Percentiles rank a stretch among this genome's conserved stretches.
These are phyloP conservation scores for Leishmania tropica DNA, from an alignment of 208 protist species.

Conservation along the genomic window DNA sequence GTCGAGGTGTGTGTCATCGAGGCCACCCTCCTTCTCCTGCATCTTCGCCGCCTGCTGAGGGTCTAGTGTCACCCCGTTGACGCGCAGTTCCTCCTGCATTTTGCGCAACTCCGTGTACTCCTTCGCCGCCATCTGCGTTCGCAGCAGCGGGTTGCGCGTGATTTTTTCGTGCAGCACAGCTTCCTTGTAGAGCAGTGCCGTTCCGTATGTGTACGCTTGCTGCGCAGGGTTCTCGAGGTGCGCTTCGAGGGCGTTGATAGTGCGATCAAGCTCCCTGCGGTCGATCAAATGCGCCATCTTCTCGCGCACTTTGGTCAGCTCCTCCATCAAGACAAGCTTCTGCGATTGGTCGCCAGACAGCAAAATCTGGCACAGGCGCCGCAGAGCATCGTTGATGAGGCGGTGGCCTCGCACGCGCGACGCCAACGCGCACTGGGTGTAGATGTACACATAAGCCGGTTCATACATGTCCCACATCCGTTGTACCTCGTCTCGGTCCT, in stretches of 20 bases:
- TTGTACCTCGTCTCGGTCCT: conserved; percentile 66
- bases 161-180: conserved; percentile 57
- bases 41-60: conserved; percentile 61
- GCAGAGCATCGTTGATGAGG: conserved; percentile 81
- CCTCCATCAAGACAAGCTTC: conserved; percentile 58
- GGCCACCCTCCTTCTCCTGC: conserved; percentile 45
- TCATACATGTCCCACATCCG: conserved; percentile 88
- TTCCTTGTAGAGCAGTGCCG: conserved; percentile 71
- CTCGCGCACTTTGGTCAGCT: conserved; percentile 82
- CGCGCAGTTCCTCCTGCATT: conserved; percentile 54
- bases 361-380: conserved; percentile 86
- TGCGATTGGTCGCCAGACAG: conserved; percentile 60
- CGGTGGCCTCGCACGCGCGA: conserved; percentile 67
- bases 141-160: conserved; percentile 69
- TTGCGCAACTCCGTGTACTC: conserved; percentile 76
- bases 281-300: conserved; percentile 84
- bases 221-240: conserved; percentile 58
- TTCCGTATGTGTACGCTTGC: conserved; percentile 80
- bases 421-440: conserved; percentile 82
- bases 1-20: conserved; percentile 44
- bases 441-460: conserved; percentile 81
- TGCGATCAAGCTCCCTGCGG: conserved; percentile 74
- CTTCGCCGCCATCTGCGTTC: conserved; percentile 54
- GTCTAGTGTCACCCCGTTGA: conserved; percentile 43
- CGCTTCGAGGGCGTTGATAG: conserved; percentile 71